phyloP scores from a whole-genome alignment of 768 basidiomycete genomes.

The Tulasnella sp. region DNA sequence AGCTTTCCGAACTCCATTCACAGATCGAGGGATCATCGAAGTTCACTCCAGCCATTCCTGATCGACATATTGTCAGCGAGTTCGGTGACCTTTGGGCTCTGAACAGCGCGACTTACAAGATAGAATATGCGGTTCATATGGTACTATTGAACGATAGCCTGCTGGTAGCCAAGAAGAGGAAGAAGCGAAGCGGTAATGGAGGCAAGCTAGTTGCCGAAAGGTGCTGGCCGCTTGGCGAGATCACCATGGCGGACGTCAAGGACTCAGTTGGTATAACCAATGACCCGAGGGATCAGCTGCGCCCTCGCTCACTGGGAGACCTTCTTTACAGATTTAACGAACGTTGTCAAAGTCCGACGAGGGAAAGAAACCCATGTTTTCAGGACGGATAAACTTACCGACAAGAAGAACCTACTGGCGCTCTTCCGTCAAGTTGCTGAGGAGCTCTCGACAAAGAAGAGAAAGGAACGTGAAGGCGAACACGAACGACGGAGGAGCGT shows the following conservation, averaged over 20 bases:
- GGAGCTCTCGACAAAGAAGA: slow-evolving; percentile 73
- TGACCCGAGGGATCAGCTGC: neutral
- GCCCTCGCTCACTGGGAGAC: neutral
- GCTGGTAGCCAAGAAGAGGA: slow-evolving; percentile 69
- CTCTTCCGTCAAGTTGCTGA: slow-evolving; percentile 90
- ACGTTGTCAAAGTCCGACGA: slow-evolving; percentile 90
- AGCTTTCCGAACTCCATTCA: slow-evolving; percentile 82
- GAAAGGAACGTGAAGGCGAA: slow-evolving; percentile 90
- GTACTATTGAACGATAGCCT: slow-evolving; percentile 88
- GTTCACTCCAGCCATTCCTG: slow-evolving; percentile 83
- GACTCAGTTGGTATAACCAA: slow-evolving; percentile 67
- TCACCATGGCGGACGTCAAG: slow-evolving; percentile 92
- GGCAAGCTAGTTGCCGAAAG: slow-evolving; percentile 83
- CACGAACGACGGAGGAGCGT: slow-evolving; percentile 68
- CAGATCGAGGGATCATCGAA: slow-evolving; percentile 92
- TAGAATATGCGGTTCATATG: slow-evolving; percentile 75
- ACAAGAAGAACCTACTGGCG: slow-evolving; percentile 76
- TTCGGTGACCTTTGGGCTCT: slow-evolving; percentile 71
- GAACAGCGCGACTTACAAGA: slow-evolving; percentile 92
- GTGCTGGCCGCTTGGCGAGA: slow-evolving; percentile 89
- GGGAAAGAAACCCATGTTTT: slow-evolving; percentile 94
- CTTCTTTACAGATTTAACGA: slow-evolving; percentile 51
- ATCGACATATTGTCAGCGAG: slow-evolving; percentile 83
- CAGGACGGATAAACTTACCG: slow-evolving; percentile 64
- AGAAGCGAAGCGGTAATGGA: slow-evolving; percentile 50